These are phyloP conservation scores for Eremomyces bilateralis DNA, from an alignment of 495 filamentous ascomycete genomes.

Conservation along the genomic window DNA sequence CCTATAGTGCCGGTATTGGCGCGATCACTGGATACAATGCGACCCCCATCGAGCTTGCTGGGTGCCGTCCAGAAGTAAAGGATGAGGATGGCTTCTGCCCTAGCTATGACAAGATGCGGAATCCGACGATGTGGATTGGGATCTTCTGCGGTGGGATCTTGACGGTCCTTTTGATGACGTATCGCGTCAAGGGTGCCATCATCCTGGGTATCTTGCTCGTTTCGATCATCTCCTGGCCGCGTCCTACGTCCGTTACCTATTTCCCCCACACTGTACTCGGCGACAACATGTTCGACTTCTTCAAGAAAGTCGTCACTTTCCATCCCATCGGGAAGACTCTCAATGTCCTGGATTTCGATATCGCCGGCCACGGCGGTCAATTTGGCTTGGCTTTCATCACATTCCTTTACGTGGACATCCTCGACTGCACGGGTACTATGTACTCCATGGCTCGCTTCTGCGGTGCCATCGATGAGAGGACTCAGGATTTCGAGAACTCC, in stretches of 20 bases:
- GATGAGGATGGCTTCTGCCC: slow-evolving; percentile 28
- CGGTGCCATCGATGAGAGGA: slow-evolving; percentile 47
- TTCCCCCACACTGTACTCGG: slow-evolving; percentile 51
- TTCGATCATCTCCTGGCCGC: slow-evolving; percentile 67
- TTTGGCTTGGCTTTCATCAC: slow-evolving; percentile 64
- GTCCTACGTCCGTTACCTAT: slow-evolving; percentile 47
- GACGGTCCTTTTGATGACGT: slow-evolving; percentile 58
- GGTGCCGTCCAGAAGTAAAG: slow-evolving; percentile 27
- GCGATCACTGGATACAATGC: slow-evolving; percentile 34
- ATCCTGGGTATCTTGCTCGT: slow-evolving; percentile 62
- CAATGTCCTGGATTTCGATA: slow-evolving; percentile 43
- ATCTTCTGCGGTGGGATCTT: slow-evolving; percentile 66
- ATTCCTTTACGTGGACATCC: slow-evolving; percentile 70
- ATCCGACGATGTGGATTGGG: slow-evolving; percentile 59
- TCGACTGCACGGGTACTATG: slow-evolving; percentile 54
- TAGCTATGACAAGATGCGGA: slow-evolving; percentile 41
- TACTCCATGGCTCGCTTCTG: slow-evolving; percentile 71
- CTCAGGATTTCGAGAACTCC: slow-evolving; percentile 59
- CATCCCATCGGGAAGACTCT: slow-evolving; percentile 46
- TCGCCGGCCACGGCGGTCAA: slow-evolving; percentile 38
- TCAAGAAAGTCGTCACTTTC: slow-evolving; percentile 63
- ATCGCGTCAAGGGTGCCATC: slow-evolving; percentile 61
- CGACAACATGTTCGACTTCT: slow-evolving; percentile 45
- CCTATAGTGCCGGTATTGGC: slow-evolving; percentile 59
- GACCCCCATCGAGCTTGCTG: slow-evolving; percentile 46